A percentile compares a stretch with the other conserved stretches of the same genome.
These are phyloP conservation scores for Claviceps fusiformis DNA, from an alignment of 2,329 filamentous ascomycete species.

Conservation along the genomic window DNA sequence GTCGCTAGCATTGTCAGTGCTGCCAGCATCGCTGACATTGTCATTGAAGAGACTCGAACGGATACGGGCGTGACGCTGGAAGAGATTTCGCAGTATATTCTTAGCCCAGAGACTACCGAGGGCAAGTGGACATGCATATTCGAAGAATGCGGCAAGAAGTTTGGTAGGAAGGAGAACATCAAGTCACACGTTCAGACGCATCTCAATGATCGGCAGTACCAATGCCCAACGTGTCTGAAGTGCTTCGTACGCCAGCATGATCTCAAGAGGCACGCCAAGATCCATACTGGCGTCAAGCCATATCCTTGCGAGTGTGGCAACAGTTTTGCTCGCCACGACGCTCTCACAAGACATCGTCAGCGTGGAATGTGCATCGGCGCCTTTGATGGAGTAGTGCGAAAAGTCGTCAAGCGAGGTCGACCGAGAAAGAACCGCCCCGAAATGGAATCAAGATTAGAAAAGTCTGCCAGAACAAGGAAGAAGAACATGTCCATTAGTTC, in stretches of 20 bases:
- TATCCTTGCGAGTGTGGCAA: slow-evolving; percentile 92
- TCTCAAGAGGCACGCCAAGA: slow-evolving; percentile 92
- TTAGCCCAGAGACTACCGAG: slow-evolving; percentile 56
- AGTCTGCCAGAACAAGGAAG: slow-evolving; percentile 42
- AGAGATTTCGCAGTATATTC: slow-evolving; percentile 65
- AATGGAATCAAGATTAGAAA: slow-evolving; percentile 40
- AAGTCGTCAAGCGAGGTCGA: slow-evolving; percentile 48
- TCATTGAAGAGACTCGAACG: slow-evolving; percentile 51
- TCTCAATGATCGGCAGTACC: slow-evolving; percentile 88
- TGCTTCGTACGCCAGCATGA: slow-evolving; percentile 96
- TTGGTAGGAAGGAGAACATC: slow-evolving; percentile 97
- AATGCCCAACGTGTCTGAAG: slow-evolving; percentile 85
- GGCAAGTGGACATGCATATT: slow-evolving; percentile 70
- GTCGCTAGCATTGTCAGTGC: slow-evolving; percentile 43
- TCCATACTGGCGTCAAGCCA: slow-evolving; percentile 90
- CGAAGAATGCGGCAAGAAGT: slow-evolving; percentile 71
- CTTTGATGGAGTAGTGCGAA: slow-evolving; percentile 62
- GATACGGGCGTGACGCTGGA: slow-evolving; percentile 80
- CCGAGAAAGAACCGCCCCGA: slow-evolving; percentile 49
- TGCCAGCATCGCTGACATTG: slow-evolving; percentile 46
- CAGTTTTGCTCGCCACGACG: slow-evolving; percentile 89
- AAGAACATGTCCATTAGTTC: slow-evolving; percentile 37
- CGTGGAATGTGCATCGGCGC: slow-evolving; percentile 94
- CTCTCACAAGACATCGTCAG: slow-evolving; percentile 84
- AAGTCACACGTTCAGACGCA: slow-evolving; percentile 97